Percentiles rank a stretch among this genome's conserved stretches.
Evolutionary conservation across 1,139 yeast species (phyloP).

Genomic region (Keqinozyma sinolaborantium): DNA sequence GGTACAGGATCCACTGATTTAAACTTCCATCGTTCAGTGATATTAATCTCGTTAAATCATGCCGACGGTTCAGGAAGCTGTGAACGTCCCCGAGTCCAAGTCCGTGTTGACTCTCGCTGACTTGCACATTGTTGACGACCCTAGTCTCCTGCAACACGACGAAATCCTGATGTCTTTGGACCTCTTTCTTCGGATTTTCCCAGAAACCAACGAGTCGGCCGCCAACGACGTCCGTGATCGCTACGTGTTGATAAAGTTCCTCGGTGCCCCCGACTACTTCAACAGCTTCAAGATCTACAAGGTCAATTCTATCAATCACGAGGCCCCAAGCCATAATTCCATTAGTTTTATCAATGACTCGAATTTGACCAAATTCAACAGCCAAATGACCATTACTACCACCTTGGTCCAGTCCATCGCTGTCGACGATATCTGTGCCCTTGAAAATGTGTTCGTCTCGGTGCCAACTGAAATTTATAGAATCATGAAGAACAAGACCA

Average conservation of each 20-base stretch:
- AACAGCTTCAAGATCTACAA: slow-evolving; percentile 31
- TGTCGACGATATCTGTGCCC: slow-evolving; percentile 21
- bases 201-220: slow-evolving; percentile 13
- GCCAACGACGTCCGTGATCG: slow-evolving; percentile 10
- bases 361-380: slow-evolving; percentile 26
- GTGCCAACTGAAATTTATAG: slow-evolving; percentile 45
- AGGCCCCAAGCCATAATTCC: slow-evolving; percentile 14
- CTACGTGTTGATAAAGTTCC: slow-evolving; percentile 31
- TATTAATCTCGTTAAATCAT: too few species aligned
- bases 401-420: slow-evolving; percentile 30
- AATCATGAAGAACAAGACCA: slow-evolving; percentile 26
- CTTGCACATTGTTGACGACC: slow-evolving; percentile 30
- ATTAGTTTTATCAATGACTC: slow-evolving; percentile 39
- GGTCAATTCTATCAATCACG: slow-evolving; percentile 26
- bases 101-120: slow-evolving; percentile 21
- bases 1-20: too few species aligned
- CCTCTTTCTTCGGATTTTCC: slow-evolving; percentile 30
- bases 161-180: slow-evolving; percentile 32
- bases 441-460: slow-evolving; percentile 32
- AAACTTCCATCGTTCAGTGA: too few species aligned
- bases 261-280: slow-evolving; percentile 46
- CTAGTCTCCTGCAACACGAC: slow-evolving; percentile 22
- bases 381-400: slow-evolving; percentile 30
- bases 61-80: too few species aligned
- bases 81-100: not conserved